A percentile compares a stretch with the other conserved stretches of the same genome.
Conservation (phyloP, 768 basidiomycete genomes). For the Suillus variegatus region DNA sequence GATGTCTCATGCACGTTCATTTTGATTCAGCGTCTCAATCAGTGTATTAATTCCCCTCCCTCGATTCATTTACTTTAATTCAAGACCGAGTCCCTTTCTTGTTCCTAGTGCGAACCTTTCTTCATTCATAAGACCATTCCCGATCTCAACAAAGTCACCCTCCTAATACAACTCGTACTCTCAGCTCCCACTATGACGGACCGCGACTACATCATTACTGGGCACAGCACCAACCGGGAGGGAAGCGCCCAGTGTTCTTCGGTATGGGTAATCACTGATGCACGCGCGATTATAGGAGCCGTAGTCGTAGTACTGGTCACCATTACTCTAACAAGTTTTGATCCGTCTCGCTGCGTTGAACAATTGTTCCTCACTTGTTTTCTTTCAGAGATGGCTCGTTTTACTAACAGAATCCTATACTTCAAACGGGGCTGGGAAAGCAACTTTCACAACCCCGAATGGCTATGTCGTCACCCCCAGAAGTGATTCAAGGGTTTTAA, state of each 20-base stretch:
- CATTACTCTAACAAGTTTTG: not conserved
- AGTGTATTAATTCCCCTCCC: not conserved
- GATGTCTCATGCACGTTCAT: not conserved
- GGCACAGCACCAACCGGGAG: not conserved
- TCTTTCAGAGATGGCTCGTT: not conserved
- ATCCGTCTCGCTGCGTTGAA: not conserved
- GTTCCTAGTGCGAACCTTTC: not conserved
- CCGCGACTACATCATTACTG: not conserved
- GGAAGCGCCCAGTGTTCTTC: not conserved
- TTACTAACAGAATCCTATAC: not conserved
- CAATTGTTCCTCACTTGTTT: not conserved
- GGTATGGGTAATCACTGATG: not conserved
- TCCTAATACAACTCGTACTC: not conserved
- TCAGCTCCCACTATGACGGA: not conserved
- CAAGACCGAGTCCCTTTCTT: too few species aligned
- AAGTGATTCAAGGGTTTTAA: not conserved
- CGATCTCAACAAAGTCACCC: not conserved
- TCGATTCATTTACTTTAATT: too few species aligned
- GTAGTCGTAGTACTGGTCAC: not conserved
- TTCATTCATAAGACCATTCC: not conserved
- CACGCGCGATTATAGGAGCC: not conserved
- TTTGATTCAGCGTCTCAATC: not conserved
- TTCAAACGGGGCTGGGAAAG: not conserved
- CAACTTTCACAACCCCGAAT: not conserved
- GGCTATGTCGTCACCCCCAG: not conserved